A percentile compares a stretch with the other conserved stretches of the same genome.
phyloP scores from a whole-genome alignment of 345 rosid species.

The Bruguiera sexangula region DNA sequence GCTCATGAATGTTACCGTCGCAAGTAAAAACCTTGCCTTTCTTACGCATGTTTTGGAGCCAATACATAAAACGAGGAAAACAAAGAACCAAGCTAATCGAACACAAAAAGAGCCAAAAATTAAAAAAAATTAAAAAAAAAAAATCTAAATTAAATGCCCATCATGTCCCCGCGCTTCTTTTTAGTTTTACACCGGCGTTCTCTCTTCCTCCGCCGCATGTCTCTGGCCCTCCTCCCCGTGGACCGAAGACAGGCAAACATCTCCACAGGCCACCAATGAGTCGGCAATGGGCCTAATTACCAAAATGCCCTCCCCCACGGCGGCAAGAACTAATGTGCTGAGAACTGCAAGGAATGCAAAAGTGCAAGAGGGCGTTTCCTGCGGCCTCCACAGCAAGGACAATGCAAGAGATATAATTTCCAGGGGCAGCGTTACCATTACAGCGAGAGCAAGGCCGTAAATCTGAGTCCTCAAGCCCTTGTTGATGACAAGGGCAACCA shows the following conservation, averaged over 20 bases:
- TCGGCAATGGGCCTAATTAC: slow-evolving; percentile 57
- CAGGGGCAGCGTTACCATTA: slow-evolving; percentile 31
- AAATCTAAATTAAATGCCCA: neutral
- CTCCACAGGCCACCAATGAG: slow-evolving; percentile 46
- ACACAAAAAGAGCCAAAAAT: too few relatives aligned
- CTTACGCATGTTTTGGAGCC: too few relatives aligned
- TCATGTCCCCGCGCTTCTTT: neutral
- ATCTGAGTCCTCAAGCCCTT: slow-evolving; percentile 45
- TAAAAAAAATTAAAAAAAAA: too few relatives aligned
- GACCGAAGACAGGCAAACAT: slow-evolving; percentile 14
- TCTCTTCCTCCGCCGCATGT: neutral
- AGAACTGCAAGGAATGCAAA: slow-evolving; percentile 30
- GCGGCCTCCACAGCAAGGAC: slow-evolving; percentile 41
- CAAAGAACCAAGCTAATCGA: too few relatives aligned
- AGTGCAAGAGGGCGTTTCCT: slow-evolving; percentile 4
- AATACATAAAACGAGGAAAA: too few relatives aligned
- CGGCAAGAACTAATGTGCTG: slow-evolving; percentile 32
- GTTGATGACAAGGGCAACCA: slow-evolving; percentile 54
- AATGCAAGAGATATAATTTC: slow-evolving; percentile 33
- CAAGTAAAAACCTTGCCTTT: too few relatives aligned
- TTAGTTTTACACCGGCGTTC: neutral
- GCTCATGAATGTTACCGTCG: too few relatives aligned
- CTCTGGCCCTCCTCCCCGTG: neutral
- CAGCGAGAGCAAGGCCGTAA: slow-evolving; percentile 31
- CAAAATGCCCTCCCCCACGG: slow-evolving; percentile 52